These are phyloP conservation scores for Deuterostichococcus epilithicus DNA, from an alignment of 139 green algal species.

Conservation along the genomic window DNA sequence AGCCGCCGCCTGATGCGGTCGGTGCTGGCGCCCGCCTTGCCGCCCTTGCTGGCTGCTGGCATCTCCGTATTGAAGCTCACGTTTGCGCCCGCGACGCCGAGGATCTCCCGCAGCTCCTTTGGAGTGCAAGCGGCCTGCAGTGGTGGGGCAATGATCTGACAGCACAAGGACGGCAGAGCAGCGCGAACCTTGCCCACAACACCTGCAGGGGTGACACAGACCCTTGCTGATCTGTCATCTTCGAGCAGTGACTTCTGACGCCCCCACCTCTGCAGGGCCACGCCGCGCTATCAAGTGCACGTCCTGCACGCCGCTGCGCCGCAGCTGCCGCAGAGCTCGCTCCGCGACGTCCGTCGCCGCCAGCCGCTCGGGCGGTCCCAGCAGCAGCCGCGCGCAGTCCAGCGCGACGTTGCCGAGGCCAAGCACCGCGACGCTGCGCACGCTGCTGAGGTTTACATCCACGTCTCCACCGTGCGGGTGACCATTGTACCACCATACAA, in stretches of 20 bases:
- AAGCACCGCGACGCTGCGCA: constrained; percentile 55
- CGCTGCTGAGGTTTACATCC: constrained; percentile 58
- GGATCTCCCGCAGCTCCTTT: constrained; percentile 94
- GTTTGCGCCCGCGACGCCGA: constrained; percentile 49
- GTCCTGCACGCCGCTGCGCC: constrained; percentile 34
- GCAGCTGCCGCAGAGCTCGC: constrained; percentile 66
- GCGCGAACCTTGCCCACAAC: no score
- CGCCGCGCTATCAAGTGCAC: constrained; percentile 84
- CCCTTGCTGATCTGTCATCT: background rate
- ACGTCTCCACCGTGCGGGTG: constrained; percentile 73
- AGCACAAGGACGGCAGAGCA: background rate
- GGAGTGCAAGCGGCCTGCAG: constrained; percentile 86
- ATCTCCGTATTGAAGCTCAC: constrained; percentile 19
- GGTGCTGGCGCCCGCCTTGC: constrained; percentile 53
- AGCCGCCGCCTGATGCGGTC: constrained; percentile 56
- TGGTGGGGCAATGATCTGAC: constrained; percentile 1
- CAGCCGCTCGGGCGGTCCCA: constrained; percentile 56
- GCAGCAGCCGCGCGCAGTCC: constrained; percentile 89
- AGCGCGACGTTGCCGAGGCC: constrained; percentile 92
- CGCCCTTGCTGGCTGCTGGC: constrained; percentile 27
- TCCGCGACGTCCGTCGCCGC: constrained; percentile 78
- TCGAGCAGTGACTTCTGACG: background rate
- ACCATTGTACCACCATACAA: constrained; percentile 99
- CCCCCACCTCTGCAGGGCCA: constrained; percentile 70
- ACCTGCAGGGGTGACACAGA: no score